These are phyloP conservation scores for Neurospora tetraspora DNA, from an alignment of 495 filamentous ascomycete genomes.

Conservation along the genomic window DNA sequence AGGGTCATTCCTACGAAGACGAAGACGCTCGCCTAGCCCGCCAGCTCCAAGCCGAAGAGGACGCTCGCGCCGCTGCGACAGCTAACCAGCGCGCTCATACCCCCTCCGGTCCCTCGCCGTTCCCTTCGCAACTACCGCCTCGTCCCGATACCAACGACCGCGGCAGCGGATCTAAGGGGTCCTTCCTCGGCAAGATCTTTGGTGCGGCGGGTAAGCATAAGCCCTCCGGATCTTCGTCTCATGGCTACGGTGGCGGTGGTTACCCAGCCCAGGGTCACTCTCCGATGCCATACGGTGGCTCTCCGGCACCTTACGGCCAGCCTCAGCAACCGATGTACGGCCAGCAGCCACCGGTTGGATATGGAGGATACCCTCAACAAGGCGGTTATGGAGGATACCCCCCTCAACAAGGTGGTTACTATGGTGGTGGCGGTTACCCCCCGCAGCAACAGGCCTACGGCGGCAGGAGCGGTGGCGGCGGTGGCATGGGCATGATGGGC, in stretches of 20 bases:
- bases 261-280: neutral
- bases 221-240: neutral
- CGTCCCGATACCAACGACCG: slow-evolving; percentile 20
- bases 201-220: slow-evolving; percentile 12
- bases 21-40: slow-evolving; percentile 67
- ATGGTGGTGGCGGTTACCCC: slow-evolving; percentile 22
- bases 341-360: slow-evolving; percentile 16
- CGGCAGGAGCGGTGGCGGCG: slow-evolving; percentile 20
- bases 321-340: slow-evolving; percentile 29
- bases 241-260: neutral
- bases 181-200: slow-evolving; percentile 45
- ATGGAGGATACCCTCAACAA: slow-evolving; percentile 30
- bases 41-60: slow-evolving; percentile 73
- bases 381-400: slow-evolving; percentile 16
- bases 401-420: slow-evolving; percentile 25
- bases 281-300: slow-evolving; percentile 32
- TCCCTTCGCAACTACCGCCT: slow-evolving; percentile 29
- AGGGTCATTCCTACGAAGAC: slow-evolving; percentile 26
- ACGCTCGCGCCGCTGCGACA: slow-evolving; percentile 44
- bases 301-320: slow-evolving; percentile 5
- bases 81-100: slow-evolving; percentile 11
- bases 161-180: slow-evolving; percentile 33
- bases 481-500: slow-evolving; percentile 56
- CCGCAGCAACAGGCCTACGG: slow-evolving; percentile 9
- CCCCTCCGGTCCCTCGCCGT: slow-evolving; percentile 5